A percentile compares a stretch with the other conserved stretches of the same genome.
phyloP scores from a whole-genome alignment of 768 basidiomycete species.

The Lyophyllum decastes region DNA sequence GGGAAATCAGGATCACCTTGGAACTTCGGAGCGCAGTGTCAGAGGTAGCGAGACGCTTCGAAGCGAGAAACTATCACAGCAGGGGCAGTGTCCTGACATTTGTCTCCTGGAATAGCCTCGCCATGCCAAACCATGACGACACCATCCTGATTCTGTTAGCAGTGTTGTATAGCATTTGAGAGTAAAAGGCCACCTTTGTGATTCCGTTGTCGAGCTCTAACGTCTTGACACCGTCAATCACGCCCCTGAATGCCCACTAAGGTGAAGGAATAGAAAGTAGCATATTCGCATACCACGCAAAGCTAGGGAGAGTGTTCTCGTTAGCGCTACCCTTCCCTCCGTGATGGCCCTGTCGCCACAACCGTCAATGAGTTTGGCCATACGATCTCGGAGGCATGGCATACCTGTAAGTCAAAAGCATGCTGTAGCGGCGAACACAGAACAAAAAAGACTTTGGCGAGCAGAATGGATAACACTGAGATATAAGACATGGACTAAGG shows the following conservation, averaged over 20 bases:
- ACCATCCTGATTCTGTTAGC: constrained; percentile 57
- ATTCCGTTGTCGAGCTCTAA: constrained; percentile 81
- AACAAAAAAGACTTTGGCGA: neutral
- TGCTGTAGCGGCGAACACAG: constrained; percentile 6
- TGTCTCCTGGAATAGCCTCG: constrained; percentile 58
- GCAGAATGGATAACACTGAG: constrained; percentile 1
- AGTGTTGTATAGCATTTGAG: neutral
- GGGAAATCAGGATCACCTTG: constrained; percentile 63
- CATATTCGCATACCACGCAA: constrained; percentile 60
- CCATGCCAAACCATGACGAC: constrained; percentile 83
- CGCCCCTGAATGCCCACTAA: constrained; percentile 48
- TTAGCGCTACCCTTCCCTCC: constrained; percentile 75
- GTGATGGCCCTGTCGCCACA: constrained; percentile 59
- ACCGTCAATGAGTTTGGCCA: neutral
- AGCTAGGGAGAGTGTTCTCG: constrained; percentile 73
- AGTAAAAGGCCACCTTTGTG: constrained; percentile 52
- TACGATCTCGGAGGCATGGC: neutral
- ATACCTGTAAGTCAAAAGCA: constrained; percentile 11
- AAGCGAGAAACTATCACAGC: constrained; percentile 40
- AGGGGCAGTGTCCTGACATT: constrained; percentile 71
- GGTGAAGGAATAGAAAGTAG: neutral
- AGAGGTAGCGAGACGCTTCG: neutral
- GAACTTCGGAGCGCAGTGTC: constrained; percentile 34
- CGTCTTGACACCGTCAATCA: constrained; percentile 75
- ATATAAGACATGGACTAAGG: constrained; percentile 2